These are phyloP conservation scores for Alliaria petiolata DNA, from an alignment of 345 rosid genomes.

Conservation along the genomic window DNA sequence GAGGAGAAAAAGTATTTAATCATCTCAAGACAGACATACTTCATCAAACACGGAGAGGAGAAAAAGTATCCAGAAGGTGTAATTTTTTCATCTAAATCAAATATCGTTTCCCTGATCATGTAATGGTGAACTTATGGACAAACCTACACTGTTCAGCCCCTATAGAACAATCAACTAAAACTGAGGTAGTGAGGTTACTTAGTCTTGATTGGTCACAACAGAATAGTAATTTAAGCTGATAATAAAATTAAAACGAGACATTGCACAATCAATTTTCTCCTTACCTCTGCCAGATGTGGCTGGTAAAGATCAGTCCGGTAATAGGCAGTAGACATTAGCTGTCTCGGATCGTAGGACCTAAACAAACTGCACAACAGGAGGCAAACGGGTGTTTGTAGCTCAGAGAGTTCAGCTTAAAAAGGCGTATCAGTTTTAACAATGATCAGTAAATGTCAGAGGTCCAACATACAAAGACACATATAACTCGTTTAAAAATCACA, in stretches of 20 bases:
- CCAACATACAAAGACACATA: neutral
- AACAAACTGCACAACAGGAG: conserved; percentile 65
- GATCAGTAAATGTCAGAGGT: neutral
- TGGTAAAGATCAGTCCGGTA: conserved; percentile 78
- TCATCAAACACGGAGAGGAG: neutral
- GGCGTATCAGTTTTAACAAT: neutral
- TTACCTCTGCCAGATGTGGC: conserved; percentile 55
- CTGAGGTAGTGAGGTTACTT: conserved; percentile 2
- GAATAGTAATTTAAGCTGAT: neutral
- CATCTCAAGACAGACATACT: neutral
- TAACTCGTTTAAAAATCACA: neutral
- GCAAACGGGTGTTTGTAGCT: conserved; percentile 1
- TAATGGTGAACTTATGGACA: neutral
- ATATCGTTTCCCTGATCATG: neutral
- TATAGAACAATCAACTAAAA: neutral
- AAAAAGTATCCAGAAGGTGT: neutral
- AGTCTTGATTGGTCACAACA: neutral
- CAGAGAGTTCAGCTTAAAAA: conserved; percentile 2
- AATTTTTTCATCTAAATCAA: neutral
- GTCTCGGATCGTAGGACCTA: conserved; percentile 65
- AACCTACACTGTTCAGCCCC: neutral
- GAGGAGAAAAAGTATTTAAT: conserved; percentile 1
- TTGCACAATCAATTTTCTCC: neutral
- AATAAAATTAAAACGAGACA: neutral
- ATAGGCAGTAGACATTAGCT: conserved; percentile 86